Conservation (phyloP, 768 basidiomycete genomes). For the Tricholoma sp. region DNA sequence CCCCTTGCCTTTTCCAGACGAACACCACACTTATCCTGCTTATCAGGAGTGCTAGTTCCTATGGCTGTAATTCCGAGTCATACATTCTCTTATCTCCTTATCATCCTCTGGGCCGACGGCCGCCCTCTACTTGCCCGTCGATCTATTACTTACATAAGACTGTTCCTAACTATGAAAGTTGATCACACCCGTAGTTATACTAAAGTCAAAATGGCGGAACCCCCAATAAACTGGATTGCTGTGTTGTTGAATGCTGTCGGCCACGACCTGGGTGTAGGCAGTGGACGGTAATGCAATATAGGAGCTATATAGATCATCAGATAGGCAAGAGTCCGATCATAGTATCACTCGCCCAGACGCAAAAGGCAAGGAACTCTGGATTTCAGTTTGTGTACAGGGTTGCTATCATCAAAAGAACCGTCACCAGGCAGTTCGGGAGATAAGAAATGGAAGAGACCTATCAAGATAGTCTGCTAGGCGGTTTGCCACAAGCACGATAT, state of each 20-base stretch:
- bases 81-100: slow-evolving; percentile 17
- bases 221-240: slow-evolving; percentile 48
- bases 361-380: slow-evolving; percentile 47
- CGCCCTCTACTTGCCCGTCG: not conserved
- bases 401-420: slow-evolving; percentile 33
- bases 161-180: not conserved
- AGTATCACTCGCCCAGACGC: slow-evolving; percentile 41
- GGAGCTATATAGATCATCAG: slow-evolving; percentile 35
- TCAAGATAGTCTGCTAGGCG: slow-evolving; percentile 60
- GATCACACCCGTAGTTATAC: not conserved
- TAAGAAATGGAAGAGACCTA: slow-evolving; percentile 35
- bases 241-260: slow-evolving; percentile 67
- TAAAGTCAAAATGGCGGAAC: not conserved
- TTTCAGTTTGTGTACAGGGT: slow-evolving; percentile 45
- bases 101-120: not conserved
- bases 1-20: slow-evolving; percentile 63
- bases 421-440: slow-evolving; percentile 7
- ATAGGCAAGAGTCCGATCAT: slow-evolving; percentile 6
- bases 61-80: slow-evolving; percentile 21
- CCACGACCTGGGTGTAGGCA: slow-evolving; percentile 46
- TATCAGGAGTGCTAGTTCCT: slow-evolving; percentile 61
- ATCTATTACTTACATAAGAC: not conserved
- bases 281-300: slow-evolving; percentile 37
- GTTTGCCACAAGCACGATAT: slow-evolving; percentile 60
- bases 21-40: slow-evolving; percentile 45